Evolutionary conservation across 352 stramenopile genomes (phyloP).

Genomic region (Thalassiosira mediterranea): DNA sequence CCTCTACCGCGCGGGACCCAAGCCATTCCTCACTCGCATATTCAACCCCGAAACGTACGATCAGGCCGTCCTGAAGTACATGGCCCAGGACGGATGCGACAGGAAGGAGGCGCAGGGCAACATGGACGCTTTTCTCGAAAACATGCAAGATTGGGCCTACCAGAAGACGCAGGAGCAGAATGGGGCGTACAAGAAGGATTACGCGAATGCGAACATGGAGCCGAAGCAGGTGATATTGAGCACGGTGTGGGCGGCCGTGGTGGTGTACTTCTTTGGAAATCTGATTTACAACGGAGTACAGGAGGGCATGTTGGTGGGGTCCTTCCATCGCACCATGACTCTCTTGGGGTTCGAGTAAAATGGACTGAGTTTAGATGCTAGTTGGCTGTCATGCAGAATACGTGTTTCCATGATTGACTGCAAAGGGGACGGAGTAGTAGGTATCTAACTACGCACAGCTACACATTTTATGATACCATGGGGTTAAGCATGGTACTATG

Average conservation of each 20-base stretch:
- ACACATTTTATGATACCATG: no score
- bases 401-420: no score
- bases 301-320: slow-evolving; percentile 33
- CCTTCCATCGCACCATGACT: slow-evolving; percentile 53
- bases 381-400: no score
- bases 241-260: slow-evolving; percentile 48
- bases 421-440: no score
- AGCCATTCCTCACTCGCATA: slow-evolving; percentile 58
- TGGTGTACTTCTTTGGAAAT: slow-evolving; percentile 57
- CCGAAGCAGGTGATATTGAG: slow-evolving; percentile 50
- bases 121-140: slow-evolving; percentile 72
- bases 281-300: slow-evolving; percentile 49
- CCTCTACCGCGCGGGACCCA: slow-evolving; percentile 59
- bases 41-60: slow-evolving; percentile 68
- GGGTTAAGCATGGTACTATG: neutral
- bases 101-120: slow-evolving; percentile 66
- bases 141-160: slow-evolving; percentile 48
- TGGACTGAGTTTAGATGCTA: no score
- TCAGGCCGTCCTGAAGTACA: slow-evolving; percentile 66
- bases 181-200: slow-evolving; percentile 63
- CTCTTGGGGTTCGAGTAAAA: slow-evolving; percentile 30
- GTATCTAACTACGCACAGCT: no score
- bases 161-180: slow-evolving; percentile 50
- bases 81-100: slow-evolving; percentile 50
- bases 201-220: slow-evolving; percentile 59